Conservation (phyloP, 176 grass and related monocot species). For the Ensete ventricosum region DNA sequence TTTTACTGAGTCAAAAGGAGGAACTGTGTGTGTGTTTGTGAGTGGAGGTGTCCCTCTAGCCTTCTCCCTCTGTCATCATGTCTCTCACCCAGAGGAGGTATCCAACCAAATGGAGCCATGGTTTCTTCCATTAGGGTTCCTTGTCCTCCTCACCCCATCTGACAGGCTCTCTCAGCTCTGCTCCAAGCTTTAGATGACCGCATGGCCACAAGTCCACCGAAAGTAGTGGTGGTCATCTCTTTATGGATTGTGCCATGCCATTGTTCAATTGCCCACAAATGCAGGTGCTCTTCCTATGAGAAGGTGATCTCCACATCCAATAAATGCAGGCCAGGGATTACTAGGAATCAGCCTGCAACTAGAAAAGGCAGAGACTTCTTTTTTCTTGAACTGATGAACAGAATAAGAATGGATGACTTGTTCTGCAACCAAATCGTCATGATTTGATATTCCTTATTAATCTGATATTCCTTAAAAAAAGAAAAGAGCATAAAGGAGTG, state of each 20-base stretch:
- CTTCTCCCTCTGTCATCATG: background rate
- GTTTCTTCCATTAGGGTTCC: background rate
- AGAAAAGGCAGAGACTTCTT: background rate
- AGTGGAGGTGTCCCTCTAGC: background rate
- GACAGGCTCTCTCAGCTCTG: background rate
- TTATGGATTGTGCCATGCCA: background rate
- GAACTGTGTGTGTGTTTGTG: background rate
- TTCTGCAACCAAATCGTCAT: background rate
- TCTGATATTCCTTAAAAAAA: no score
- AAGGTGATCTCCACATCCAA: background rate
- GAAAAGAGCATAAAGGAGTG: no score
- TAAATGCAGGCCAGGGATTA: background rate
- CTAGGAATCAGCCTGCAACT: background rate
- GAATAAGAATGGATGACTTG: background rate
- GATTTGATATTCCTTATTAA: background rate
- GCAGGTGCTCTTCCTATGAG: background rate
- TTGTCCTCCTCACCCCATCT: background rate
- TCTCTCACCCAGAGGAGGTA: background rate
- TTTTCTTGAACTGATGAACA: background rate
- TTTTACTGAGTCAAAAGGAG: background rate
- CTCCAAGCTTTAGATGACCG: background rate
- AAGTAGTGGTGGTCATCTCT: background rate
- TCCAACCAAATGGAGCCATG: background rate
- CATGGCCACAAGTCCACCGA: background rate
- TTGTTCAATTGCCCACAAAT: background rate